Percentiles rank a stretch among this genome's conserved stretches.
These are phyloP conservation scores for Verticillium tricorpus DNA, from an alignment of 2,329 filamentous ascomycete genomes.

Conservation along the genomic window DNA sequence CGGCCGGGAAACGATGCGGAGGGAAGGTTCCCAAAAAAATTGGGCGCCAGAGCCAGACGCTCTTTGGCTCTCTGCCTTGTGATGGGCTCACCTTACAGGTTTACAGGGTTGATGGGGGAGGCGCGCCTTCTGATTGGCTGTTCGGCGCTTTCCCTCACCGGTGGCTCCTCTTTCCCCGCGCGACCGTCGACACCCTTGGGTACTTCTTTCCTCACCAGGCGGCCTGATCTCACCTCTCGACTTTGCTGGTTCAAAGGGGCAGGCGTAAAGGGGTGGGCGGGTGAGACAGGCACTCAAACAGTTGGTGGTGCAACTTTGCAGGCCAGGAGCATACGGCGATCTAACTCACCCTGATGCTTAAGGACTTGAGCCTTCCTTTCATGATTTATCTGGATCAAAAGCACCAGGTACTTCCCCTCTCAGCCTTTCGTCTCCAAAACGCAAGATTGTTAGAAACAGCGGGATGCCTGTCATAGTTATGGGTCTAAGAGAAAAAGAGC, in stretches of 20 bases:
- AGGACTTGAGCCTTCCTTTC: too few relatives aligned
- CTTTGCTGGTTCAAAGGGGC: not conserved
- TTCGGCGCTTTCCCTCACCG: slow-evolving; percentile 5
- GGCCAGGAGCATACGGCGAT: not conserved
- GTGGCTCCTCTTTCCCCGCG: slow-evolving; percentile 13
- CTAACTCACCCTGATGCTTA: not conserved
- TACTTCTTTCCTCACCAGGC: not conserved
- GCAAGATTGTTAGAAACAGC: not conserved
- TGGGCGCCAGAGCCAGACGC: slow-evolving; percentile 7
- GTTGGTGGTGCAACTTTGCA: not conserved
- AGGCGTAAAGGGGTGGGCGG: not conserved
- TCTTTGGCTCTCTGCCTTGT: slow-evolving; percentile 4
- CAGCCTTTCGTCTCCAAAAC: not conserved
- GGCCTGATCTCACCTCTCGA: not conserved
- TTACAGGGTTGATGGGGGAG: slow-evolving; percentile 8
- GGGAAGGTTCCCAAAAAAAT: slow-evolving; percentile 14
- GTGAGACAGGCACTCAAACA: not conserved
- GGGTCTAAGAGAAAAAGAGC: not conserved
- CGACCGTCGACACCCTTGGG: slow-evolving; percentile 1
- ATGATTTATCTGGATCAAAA: not conserved
- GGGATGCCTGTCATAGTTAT: not conserved
- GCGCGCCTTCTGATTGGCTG: not conserved
- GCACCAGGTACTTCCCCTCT: not conserved
- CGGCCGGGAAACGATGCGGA: slow-evolving; percentile 3
- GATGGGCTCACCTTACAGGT: slow-evolving; percentile 6